These are phyloP conservation scores for Hippophae tibetana DNA, from an alignment of 306 rosid species.

Conservation along the genomic window DNA sequence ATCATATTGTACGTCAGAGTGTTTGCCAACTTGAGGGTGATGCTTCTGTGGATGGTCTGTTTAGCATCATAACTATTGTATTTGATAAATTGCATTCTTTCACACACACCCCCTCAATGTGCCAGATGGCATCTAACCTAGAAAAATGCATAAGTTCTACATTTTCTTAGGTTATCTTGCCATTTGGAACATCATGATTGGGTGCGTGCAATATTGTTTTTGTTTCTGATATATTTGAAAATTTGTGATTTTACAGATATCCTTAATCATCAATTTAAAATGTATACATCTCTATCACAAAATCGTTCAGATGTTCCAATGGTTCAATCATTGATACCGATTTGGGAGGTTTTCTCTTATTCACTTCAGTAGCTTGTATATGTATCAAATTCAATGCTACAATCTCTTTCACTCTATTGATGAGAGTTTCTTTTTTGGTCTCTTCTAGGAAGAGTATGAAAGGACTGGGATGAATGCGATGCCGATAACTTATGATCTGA, in stretches of 20 bases:
- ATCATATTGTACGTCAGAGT: conserved; percentile 53
- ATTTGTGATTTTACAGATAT: conserved; percentile 49
- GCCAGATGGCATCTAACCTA: too few species aligned
- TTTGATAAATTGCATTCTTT: neutral
- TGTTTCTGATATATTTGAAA: neutral
- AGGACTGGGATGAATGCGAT: conserved; percentile 45
- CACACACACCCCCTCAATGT: neutral
- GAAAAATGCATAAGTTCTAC: too few species aligned
- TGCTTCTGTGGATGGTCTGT: conserved; percentile 67
- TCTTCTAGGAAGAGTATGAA: conserved; percentile 61
- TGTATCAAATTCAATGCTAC: neutral
- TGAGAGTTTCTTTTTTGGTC: conserved; percentile 6
- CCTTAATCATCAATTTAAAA: conserved; percentile 60
- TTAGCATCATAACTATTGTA: conserved; percentile 14
- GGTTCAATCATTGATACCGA: conserved; percentile 89
- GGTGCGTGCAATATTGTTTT: too few species aligned
- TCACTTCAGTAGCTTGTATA: conserved; percentile 13
- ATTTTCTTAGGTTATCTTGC: neutral
- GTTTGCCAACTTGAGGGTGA: conserved; percentile 89
- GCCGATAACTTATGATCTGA: conserved; percentile 41
- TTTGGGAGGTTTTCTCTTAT: conserved; percentile 66
- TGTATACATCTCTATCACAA: conserved; percentile 81
- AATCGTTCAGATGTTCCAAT: conserved; percentile 60
- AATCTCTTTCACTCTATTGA: conserved; percentile 7
- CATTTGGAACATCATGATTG: neutral